Evolutionary conservation across 306 rosid species (phyloP).

Genomic region (Glycyrrhiza uralensis): DNA sequence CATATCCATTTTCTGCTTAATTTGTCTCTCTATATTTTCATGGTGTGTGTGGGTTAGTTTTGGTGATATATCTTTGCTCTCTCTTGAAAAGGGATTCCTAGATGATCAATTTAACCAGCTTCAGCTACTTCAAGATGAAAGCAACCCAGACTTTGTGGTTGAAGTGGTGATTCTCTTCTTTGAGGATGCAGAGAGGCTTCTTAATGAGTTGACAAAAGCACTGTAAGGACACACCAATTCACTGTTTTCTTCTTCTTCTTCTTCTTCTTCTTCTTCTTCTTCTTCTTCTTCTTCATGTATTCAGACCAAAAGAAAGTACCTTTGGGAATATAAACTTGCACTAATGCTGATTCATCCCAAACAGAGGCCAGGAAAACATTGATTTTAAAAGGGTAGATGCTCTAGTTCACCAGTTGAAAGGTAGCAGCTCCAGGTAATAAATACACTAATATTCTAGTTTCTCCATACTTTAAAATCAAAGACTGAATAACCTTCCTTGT

Average conservation of each 20-base stretch:
- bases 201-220: conserved; percentile 53
- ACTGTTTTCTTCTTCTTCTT: background rate
- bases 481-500: background rate
- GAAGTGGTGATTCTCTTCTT: conserved; percentile 82
- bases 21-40: background rate
- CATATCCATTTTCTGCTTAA: background rate
- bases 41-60: background rate
- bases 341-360: background rate
- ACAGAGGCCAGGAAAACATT: conserved; percentile 51
- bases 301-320: background rate
- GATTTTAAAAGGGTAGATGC: conserved; percentile 69
- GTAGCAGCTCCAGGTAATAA: conserved; percentile 89
- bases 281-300: background rate
- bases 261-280: background rate
- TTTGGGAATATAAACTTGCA: background rate
- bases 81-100: conserved; percentile 52
- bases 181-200: conserved; percentile 64
- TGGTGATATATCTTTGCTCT: conserved; percentile 10
- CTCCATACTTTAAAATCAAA: background rate
- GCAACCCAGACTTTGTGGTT: conserved; percentile 75
- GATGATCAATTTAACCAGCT: conserved; percentile 75
- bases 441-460: background rate
- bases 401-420: conserved; percentile 81
- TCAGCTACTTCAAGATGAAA: conserved; percentile 76
- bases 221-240: conserved; percentile 42